A percentile compares a stretch with the other conserved stretches of the same genome.
Conservation (phyloP, 139 green algal species). For the Trebouxia sp. region DNA sequence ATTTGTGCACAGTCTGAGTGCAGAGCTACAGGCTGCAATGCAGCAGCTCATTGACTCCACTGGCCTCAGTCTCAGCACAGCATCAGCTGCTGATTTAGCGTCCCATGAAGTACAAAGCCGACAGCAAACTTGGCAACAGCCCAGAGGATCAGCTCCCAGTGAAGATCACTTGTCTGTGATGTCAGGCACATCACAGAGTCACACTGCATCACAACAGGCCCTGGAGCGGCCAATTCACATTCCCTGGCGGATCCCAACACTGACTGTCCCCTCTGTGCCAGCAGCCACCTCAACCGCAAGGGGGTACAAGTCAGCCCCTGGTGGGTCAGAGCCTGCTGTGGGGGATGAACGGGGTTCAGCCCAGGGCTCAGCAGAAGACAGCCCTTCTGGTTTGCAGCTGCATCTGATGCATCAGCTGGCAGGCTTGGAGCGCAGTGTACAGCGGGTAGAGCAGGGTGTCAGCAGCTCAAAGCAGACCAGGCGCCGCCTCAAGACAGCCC, state of each 20-base stretch:
- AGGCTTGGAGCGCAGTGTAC: constrained; percentile 1
- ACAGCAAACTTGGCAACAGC: too few species aligned
- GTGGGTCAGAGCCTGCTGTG: too few species aligned
- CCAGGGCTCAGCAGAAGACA: too few species aligned
- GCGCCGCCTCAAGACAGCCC: neutral
- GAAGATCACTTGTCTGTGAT: neutral
- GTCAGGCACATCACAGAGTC: too few species aligned
- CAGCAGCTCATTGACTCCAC: neutral
- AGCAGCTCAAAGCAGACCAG: constrained; percentile 8
- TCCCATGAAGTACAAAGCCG: too few species aligned
- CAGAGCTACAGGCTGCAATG: constrained; percentile 12
- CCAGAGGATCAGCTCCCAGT: too few species aligned
- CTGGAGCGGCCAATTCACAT: neutral
- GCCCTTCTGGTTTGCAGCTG: constrained; percentile 3
- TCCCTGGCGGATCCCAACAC: neutral
- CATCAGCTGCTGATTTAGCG: neutral
- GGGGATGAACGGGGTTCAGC: too few species aligned
- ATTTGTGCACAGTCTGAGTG: neutral
- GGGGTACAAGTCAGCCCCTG: too few species aligned
- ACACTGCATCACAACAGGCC: neutral
- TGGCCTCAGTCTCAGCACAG: neutral
- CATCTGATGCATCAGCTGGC: constrained; percentile 21
- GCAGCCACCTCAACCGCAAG: neutral
- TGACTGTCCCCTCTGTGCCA: neutral
- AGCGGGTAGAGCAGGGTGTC: constrained; percentile 5